A percentile compares a stretch with the other conserved stretches of the same genome.
Evolutionary conservation across 148 eudicot species (phyloP).

Genomic region (Beta vulgaris): DNA sequence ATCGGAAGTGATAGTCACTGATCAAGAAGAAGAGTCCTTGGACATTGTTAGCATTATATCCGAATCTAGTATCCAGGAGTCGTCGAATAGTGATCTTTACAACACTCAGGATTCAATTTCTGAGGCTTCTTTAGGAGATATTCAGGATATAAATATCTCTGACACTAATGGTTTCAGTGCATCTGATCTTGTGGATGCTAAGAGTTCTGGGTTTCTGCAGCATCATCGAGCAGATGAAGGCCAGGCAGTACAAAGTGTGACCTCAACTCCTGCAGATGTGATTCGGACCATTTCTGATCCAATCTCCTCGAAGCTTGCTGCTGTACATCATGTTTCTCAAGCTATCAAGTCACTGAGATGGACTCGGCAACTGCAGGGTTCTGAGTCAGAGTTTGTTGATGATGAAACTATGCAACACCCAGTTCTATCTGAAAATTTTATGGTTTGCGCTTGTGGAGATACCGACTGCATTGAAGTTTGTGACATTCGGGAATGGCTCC

Average conservation of each 20-base stretch:
- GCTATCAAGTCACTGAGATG: slow-evolving; percentile 94
- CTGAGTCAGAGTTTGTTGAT: slow-evolving; percentile 33
- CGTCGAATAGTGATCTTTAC: slow-evolving; percentile 32
- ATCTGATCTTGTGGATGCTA: slow-evolving; percentile 32
- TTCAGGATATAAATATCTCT: slow-evolving; percentile 27
- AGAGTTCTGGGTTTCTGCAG: slow-evolving; percentile 20
- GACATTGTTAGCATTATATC: slow-evolving; percentile 56
- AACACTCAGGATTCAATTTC: slow-evolving; percentile 27
- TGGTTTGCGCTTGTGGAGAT: slow-evolving; percentile 97
- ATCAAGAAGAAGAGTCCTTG: slow-evolving; percentile 72
- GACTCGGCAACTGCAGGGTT: slow-evolving; percentile 67
- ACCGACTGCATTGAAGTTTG: slow-evolving; percentile 90
- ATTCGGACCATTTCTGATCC: slow-evolving; percentile 57
- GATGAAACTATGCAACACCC: slow-evolving; percentile 26
- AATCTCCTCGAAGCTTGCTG: slow-evolving; percentile 75
- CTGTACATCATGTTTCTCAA: slow-evolving; percentile 95
- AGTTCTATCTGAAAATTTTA: slow-evolving; percentile 35
- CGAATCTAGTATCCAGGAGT: slow-evolving; percentile 46
- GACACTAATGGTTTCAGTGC: slow-evolving; percentile 32
- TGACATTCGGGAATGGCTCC: slow-evolving; percentile 92
- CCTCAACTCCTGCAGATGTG: slow-evolving; percentile 35
- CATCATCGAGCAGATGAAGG: slow-evolving; percentile 28
- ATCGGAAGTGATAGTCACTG: slow-evolving; percentile 54
- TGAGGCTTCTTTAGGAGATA: slow-evolving; percentile 35
- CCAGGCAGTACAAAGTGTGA: slow-evolving; percentile 25